Evolutionary conservation across 257 asterid species (phyloP).

Genomic region (Verbena officinalis): DNA sequence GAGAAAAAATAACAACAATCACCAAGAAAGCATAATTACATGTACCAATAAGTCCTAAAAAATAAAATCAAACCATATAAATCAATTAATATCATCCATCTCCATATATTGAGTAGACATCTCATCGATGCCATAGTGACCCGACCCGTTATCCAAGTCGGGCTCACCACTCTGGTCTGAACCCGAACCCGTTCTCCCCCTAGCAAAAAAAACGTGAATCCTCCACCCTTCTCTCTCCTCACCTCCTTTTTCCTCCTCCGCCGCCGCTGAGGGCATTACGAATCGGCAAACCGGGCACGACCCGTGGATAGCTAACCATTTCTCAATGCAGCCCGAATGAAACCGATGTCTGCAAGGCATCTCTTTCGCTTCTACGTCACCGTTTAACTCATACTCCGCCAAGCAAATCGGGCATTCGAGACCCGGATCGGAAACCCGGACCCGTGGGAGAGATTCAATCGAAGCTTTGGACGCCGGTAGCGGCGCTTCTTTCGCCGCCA

Average conservation of each 20-base stretch:
- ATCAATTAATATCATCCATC: background rate
- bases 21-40: no score
- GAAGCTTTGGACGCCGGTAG: constrained; percentile 48
- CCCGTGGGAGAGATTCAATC: constrained; percentile 37
- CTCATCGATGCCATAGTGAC: background rate
- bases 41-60: background rate
- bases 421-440: constrained; percentile 30
- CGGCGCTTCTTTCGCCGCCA: constrained; percentile 21
- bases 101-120: background rate
- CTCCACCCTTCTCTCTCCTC: constrained; percentile 9
- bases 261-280: constrained; percentile 25
- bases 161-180: constrained; percentile 3
- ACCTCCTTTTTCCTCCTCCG: constrained; percentile 3
- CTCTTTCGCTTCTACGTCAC: constrained; percentile 27
- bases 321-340: constrained; percentile 31
- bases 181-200: constrained; percentile 8
- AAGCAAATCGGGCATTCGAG: constrained; percentile 47
- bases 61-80: background rate
- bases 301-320: constrained; percentile 36
- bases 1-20: no score
- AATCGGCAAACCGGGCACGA: constrained; percentile 41
- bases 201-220: constrained; percentile 32
- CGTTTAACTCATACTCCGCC: constrained; percentile 30
- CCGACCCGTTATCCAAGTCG: no score
- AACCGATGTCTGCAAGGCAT: constrained; percentile 41